Base-by-base conservation (phyloP, 2,329 filamentous ascomycete species). In the Salinomyces thailandicus region DNA sequence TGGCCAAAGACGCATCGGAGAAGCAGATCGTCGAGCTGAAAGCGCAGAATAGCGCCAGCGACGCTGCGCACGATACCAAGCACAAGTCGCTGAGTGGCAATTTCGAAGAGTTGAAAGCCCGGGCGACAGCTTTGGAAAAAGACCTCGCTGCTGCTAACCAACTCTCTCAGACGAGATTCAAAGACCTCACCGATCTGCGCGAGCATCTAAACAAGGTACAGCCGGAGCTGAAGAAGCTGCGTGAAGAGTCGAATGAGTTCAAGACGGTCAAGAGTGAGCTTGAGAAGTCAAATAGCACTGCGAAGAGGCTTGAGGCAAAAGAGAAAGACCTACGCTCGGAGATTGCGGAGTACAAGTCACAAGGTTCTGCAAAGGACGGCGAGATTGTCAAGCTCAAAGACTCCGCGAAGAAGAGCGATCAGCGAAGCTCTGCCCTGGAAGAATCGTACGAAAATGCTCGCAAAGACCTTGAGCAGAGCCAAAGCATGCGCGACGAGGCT, bases 141-240 rank as follows among this genome's bases (percentile, higher is more conserved):
- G 89, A 98, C 54, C 71, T 96, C 3, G 81, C 78, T 2, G 86
- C 86, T 2, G 81, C 87, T 0, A 79, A 95, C 56, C 78, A 93
- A 59, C 72, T 96, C 9, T 85, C 91, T 0, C 80, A 93, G 42
- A 81, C 75, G 12, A 73, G 91, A 18, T 96, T 86, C 66, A 93
- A 86, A 58, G 87, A 96, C 41, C 66, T 95, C 2, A 79, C 79
- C 0, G 83, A 93, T 18, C 66, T 94, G 31, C 74, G 80, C 14
- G 82, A 89, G 43, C 69, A 87, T 2, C 61, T 95, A 18, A 79
- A 86, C 47, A 93, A 91, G 57, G 74, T 82, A 1, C 87, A 95
- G 53, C 82, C 85, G 0, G 89, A 98, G 60, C 66, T 96, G 16
- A 81, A 80, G 56, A 79, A 67, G 30, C 68, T 96, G 14, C 77